Evolutionary conservation across 1,284 basidiomycete species (phyloP).

Genomic region (Ustilago trichophora): DNA sequence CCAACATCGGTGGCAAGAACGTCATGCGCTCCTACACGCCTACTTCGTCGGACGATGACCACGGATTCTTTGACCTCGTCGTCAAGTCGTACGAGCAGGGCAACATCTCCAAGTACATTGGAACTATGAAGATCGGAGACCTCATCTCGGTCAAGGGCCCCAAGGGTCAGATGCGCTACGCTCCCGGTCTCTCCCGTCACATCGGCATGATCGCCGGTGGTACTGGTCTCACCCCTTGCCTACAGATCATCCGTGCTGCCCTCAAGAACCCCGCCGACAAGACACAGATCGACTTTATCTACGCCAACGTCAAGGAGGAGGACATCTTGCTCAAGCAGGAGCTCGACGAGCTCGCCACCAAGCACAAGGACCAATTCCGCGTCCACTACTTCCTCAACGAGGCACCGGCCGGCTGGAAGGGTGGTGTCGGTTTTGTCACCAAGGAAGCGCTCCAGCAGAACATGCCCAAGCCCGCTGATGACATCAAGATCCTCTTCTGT

Average conservation of each 20-base stretch:
- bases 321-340: conserved; percentile 80
- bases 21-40: conserved; percentile 94
- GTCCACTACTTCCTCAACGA: conserved; percentile 92
- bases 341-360: conserved; percentile 79
- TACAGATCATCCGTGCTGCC: conserved; percentile 87
- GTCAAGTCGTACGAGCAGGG: conserved; percentile 98
- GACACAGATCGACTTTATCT: conserved; percentile 90
- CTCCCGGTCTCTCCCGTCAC: conserved; percentile 67
- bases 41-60: conserved; percentile 88
- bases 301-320: conserved; percentile 81
- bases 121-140: conserved; percentile 74
- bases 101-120: conserved; percentile 86
- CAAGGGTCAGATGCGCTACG: conserved; percentile 79
- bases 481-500: conserved; percentile 68
- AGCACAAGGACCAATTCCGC: conserved; percentile 75
- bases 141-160: conserved; percentile 90
- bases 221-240: conserved; percentile 86
- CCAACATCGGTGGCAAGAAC: conserved; percentile 88
- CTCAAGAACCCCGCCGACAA: conserved; percentile 85
- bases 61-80: conserved; percentile 91
- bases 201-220: conserved; percentile 95
- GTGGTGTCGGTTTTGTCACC: conserved; percentile 89
- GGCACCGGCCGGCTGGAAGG: conserved; percentile 83
- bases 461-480: conserved; percentile 59
- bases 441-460: conserved; percentile 86